Evolutionary conservation across 2,329 filamentous ascomycete species (phyloP).

Genomic region (Colletotrichum musicola): DNA sequence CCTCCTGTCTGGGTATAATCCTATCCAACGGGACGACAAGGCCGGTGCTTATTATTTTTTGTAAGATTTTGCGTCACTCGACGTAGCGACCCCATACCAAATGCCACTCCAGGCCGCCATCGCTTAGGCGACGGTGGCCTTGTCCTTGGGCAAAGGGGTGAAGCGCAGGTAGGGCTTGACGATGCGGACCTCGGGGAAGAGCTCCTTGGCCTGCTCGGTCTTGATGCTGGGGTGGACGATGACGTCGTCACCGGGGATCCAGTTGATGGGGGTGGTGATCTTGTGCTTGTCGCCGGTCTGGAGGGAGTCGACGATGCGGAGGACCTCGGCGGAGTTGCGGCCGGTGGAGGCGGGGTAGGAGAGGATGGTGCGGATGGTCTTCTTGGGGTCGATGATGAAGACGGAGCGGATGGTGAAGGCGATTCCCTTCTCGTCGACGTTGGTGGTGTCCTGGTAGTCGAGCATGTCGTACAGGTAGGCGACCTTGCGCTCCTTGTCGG

Average conservation of each 20-base stretch:
- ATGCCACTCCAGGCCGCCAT: slow-evolving; percentile 28
- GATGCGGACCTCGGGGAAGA: slow-evolving; percentile 82
- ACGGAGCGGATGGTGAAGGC: slow-evolving; percentile 96
- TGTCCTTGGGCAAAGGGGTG: slow-evolving; percentile 73
- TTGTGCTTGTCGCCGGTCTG: slow-evolving; percentile 90
- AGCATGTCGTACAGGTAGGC: slow-evolving; percentile 86
- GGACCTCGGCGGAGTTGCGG: slow-evolving; percentile 83
- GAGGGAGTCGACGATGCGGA: slow-evolving; percentile 82
- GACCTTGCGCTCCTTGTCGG: slow-evolving; percentile 82
- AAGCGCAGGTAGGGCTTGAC: slow-evolving; percentile 82
- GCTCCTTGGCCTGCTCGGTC: slow-evolving; percentile 86
- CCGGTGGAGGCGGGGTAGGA: slow-evolving; percentile 93
- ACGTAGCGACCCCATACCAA: slow-evolving; percentile 32
- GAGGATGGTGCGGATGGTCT: slow-evolving; percentile 93
- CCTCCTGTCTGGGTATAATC: slow-evolving; percentile 2
- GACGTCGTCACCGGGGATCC: slow-evolving; percentile 89
- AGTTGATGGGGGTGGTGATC: slow-evolving; percentile 91
- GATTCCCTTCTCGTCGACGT: slow-evolving; percentile 84
- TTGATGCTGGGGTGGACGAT: slow-evolving; percentile 88
- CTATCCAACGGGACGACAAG: slow-evolving; percentile 19
- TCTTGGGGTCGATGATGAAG: slow-evolving; percentile 93
- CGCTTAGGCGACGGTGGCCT: slow-evolving; percentile 51
- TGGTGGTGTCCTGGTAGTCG: slow-evolving; percentile 84
- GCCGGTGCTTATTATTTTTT: not conserved
- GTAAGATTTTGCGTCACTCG: not conserved